Percentiles rank a stretch among this genome's conserved stretches.
phyloP scores from a whole-genome alignment of 177 flowering plant species.

The Vitis hybrid region DNA sequence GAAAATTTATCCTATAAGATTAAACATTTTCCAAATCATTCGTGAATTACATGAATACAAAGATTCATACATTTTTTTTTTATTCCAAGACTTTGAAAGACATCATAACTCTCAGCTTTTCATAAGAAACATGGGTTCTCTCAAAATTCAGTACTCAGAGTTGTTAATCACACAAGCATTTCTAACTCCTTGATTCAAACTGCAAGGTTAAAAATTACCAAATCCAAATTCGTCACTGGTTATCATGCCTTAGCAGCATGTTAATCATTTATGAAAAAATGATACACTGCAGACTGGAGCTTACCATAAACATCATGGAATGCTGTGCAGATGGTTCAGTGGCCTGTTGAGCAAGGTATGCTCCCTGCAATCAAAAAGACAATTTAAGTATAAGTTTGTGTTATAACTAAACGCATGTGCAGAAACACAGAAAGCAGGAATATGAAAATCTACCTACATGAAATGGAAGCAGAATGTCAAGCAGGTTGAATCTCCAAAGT shows the following conservation, averaged over 20 bases:
- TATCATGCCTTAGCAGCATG: neutral
- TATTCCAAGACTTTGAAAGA: too few species aligned
- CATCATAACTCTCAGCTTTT: too few species aligned
- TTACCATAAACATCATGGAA: conserved; percentile 80
- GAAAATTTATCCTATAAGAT: too few species aligned
- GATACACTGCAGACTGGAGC: conserved; percentile 13
- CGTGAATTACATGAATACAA: too few species aligned
- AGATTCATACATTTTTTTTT: too few species aligned
- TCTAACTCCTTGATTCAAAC: too few species aligned
- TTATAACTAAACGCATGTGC: neutral
- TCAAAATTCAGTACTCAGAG: too few species aligned
- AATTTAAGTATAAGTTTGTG: conserved; percentile 7
- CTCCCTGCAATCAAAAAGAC: conserved; percentile 57
- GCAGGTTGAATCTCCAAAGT: conserved; percentile 66
- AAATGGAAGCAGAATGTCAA: conserved; percentile 68
- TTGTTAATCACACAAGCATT: too few species aligned
- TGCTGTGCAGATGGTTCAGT: conserved; percentile 23
- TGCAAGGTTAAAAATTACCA: neutral
- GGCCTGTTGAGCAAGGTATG: conserved; percentile 56
- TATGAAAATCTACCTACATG: conserved; percentile 54
- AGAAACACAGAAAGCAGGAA: neutral
- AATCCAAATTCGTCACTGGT: neutral
- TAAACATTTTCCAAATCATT: too few species aligned
- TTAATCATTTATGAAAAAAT: neutral
- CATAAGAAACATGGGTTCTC: too few species aligned